Percentiles rank a stretch among this genome's conserved stretches.
phyloP scores from a whole-genome alignment of 225 moss, liverwort and hornwort species.

The Marchantia polymorpha region DNA sequence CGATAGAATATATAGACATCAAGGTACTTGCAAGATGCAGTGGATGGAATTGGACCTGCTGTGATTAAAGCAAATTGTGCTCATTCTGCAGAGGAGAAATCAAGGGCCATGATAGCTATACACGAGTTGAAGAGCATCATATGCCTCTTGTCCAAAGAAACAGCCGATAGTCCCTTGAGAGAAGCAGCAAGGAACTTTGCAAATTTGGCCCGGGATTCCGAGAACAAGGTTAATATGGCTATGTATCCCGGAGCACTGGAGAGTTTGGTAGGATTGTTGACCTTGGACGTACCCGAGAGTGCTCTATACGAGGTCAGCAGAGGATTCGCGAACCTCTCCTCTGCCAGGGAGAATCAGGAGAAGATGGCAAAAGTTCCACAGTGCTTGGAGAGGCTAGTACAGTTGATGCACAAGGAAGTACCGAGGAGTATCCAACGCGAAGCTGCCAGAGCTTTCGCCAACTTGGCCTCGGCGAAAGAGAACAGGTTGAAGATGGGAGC shows the following conservation, averaged over 20 bases:
- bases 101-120: not conserved
- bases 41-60: too few relatives aligned
- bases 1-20: too few relatives aligned
- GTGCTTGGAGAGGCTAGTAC: conserved; percentile 2
- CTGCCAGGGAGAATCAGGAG: conserved; percentile 19
- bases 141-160: conserved; percentile 4
- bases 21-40: too few relatives aligned
- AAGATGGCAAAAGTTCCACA: conserved; percentile 13
- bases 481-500: conserved; percentile 10
- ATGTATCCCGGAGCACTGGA: conserved; percentile 18
- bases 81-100: not conserved
- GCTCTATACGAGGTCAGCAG: conserved; percentile 7
- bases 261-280: conserved; percentile 2
- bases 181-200: conserved; percentile 14
- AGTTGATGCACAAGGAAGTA: conserved; percentile 7
- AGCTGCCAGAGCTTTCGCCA: conserved; percentile 16
- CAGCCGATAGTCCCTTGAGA: not conserved
- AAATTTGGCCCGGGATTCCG: conserved; percentile 6
- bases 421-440: conserved; percentile 10
- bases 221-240: conserved; percentile 17
- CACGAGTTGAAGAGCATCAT: conserved; percentile 10
- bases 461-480: conserved; percentile 13
- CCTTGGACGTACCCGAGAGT: not conserved
- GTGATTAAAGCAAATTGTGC: not conserved
- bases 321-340: conserved; percentile 15